Percentiles rank a stretch among this genome's conserved stretches.
phyloP scores from a whole-genome alignment of 2,329 filamentous ascomycete species.

The Dactylellina haptotyla region DNA sequence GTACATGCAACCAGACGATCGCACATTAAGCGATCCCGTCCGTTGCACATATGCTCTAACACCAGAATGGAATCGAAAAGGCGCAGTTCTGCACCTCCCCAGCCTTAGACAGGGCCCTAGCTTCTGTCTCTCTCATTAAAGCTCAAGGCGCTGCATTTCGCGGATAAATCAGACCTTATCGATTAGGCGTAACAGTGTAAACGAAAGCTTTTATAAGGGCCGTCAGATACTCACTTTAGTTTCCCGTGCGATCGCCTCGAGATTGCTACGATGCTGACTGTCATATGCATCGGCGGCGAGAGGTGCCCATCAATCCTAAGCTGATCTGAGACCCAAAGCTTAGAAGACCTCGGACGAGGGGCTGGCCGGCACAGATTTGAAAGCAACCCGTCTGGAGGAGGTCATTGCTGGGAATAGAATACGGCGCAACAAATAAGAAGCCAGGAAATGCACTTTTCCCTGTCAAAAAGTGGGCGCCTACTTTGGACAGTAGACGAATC shows the following conservation, averaged over 20 bases:
- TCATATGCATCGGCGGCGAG: slow-evolving; percentile 49
- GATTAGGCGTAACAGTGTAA: slow-evolving; percentile 27
- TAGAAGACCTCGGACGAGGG: slow-evolving; percentile 23
- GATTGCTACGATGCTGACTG: slow-evolving; percentile 20
- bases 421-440: slow-evolving; percentile 47
- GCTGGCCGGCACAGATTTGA: slow-evolving; percentile 23
- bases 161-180: slow-evolving; percentile 11
- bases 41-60: slow-evolving; percentile 44
- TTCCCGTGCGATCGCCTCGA: too few species aligned
- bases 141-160: slow-evolving; percentile 27
- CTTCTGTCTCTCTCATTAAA: slow-evolving; percentile 8
- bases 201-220: not conserved
- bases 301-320: slow-evolving; percentile 41
- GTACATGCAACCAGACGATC: slow-evolving; percentile 54
- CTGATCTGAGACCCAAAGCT: slow-evolving; percentile 50
- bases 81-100: slow-evolving; percentile 30
- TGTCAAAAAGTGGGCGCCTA: slow-evolving; percentile 52
- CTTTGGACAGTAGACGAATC: slow-evolving; percentile 46
- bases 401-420: slow-evolving; percentile 33
- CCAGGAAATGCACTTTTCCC: slow-evolving; percentile 30
- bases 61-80: slow-evolving; percentile 29
- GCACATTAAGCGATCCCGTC: slow-evolving; percentile 55
- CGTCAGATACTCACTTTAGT: too few species aligned
- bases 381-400: slow-evolving; percentile 18
- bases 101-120: slow-evolving; percentile 34